Conservation (phyloP, 2,329 filamentous ascomycete species). For the Claviceps humidiphila region DNA sequence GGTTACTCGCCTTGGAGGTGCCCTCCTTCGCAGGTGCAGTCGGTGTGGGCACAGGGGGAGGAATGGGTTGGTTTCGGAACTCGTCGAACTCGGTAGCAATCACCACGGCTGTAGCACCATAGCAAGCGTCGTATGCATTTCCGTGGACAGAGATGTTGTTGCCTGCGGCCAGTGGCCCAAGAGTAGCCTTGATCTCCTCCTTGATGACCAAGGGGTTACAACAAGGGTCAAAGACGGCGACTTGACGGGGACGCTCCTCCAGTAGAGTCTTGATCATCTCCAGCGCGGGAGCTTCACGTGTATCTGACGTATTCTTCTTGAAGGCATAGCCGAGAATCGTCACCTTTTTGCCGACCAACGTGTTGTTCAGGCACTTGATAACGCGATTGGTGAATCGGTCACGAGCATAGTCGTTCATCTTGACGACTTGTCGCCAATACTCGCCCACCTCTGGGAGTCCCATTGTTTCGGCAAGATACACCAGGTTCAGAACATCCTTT, state of each 20-base stretch:
- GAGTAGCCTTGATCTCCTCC: constrained; percentile 34
- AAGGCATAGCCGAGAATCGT: constrained; percentile 64
- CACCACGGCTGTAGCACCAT: constrained; percentile 34
- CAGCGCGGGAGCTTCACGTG: constrained; percentile 56
- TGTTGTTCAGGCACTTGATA: constrained; percentile 54
- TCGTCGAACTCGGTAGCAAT: constrained; percentile 45
- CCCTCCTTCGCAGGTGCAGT: constrained; percentile 11
- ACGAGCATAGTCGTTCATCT: constrained; percentile 65
- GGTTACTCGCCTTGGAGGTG: constrained; percentile 18
- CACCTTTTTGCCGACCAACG: constrained; percentile 56
- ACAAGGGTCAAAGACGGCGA: constrained; percentile 57
- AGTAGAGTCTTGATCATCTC: constrained; percentile 53
- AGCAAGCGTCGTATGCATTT: constrained; percentile 36
- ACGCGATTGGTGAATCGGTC: constrained; percentile 55
- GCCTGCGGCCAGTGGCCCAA: constrained; percentile 25
- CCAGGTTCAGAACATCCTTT: constrained; percentile 63
- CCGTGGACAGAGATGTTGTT: constrained; percentile 34
- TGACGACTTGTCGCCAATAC: constrained; percentile 63
- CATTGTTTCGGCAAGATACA: constrained; percentile 59
- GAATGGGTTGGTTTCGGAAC: constrained; percentile 31
- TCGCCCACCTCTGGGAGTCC: constrained; percentile 57
- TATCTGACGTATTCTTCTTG: constrained; percentile 69
- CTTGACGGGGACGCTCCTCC: constrained; percentile 48
- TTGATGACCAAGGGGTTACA: constrained; percentile 38
- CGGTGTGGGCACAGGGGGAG: constrained; percentile 16